Conservation (phyloP, 2,329 filamentous ascomycete species). For the Colletotrichum plurivorum region DNA sequence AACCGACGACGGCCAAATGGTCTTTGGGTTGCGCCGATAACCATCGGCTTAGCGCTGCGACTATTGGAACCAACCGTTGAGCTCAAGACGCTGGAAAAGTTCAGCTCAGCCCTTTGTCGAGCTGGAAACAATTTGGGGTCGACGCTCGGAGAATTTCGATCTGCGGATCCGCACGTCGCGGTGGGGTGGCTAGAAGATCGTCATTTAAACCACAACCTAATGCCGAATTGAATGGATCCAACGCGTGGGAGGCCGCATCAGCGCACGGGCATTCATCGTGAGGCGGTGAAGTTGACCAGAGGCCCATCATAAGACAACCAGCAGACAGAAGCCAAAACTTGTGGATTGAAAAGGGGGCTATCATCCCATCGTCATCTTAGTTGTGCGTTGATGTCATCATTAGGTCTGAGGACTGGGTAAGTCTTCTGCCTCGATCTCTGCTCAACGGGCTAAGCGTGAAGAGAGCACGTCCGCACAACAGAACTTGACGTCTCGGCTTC, state of each 20-base stretch:
- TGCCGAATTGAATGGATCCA: neutral
- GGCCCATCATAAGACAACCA: neutral
- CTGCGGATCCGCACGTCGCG: constrained; percentile 4
- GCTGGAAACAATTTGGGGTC: neutral
- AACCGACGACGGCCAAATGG: neutral
- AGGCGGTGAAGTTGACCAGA: neutral
- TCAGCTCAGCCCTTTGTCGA: neutral
- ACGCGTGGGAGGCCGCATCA: neutral
- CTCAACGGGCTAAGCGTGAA: neutral
- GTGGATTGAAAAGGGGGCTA: neutral
- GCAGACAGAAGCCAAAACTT: neutral
- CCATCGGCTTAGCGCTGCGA: neutral
- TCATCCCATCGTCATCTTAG: neutral
- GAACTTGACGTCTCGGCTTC: neutral
- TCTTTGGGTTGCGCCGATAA: neutral
- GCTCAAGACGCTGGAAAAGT: neutral
- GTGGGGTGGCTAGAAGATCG: constrained; percentile 18
- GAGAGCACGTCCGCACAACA: neutral
- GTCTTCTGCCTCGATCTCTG: neutral
- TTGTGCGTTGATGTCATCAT: neutral
- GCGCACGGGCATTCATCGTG: neutral
- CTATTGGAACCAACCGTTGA: neutral
- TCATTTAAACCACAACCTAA: constrained; percentile 22
- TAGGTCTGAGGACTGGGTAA: too few relatives aligned
- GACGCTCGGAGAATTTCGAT: constrained; percentile 19